phyloP scores from a whole-genome alignment of 23 red algal genomes.

The Gracilaria domingensis region DNA sequence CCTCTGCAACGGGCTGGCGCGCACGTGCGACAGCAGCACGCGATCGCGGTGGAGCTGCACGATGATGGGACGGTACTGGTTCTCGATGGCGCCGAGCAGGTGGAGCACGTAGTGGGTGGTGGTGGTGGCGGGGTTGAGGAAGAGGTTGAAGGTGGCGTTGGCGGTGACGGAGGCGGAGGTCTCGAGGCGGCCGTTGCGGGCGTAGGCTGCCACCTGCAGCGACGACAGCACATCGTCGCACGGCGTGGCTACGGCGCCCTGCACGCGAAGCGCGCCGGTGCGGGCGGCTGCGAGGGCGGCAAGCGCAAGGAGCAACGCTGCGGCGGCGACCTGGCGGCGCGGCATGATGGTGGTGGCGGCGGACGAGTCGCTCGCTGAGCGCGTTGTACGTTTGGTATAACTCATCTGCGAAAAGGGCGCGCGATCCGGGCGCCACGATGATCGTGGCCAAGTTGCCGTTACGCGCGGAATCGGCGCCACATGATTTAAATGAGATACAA shows the following conservation, averaged over 20 bases:
- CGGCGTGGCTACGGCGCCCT: slow-evolving; percentile 4
- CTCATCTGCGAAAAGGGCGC: too few relatives aligned
- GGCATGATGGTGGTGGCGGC: too few relatives aligned
- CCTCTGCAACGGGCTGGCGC: neutral
- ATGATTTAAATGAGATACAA: too few relatives aligned
- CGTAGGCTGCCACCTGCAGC: slow-evolving; percentile 26
- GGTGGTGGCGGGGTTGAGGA: neutral
- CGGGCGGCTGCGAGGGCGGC: neutral
- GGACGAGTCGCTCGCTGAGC: too few relatives aligned
- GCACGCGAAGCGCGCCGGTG: neutral
- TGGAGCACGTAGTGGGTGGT: slow-evolving; percentile 17
- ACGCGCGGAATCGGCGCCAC: too few relatives aligned
- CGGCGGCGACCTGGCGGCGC: too few relatives aligned
- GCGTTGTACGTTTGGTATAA: too few relatives aligned
- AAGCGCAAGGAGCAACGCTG: too few relatives aligned
- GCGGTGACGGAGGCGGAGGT: slow-evolving; percentile 1
- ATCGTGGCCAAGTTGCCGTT: too few relatives aligned
- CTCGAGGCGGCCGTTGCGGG: neutral
- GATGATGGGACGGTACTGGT: slow-evolving; percentile 15
- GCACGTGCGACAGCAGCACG: neutral
- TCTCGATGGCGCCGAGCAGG: neutral
- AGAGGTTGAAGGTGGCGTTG: neutral
- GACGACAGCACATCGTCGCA: slow-evolving; percentile 8
- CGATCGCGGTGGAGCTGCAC: neutral
- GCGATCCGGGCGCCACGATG: too few relatives aligned